Percentiles rank a stretch among this genome's conserved stretches.
These are phyloP conservation scores for Nakataea oryzae DNA, from an alignment of 2,329 filamentous ascomycete species.

Conservation along the genomic window DNA sequence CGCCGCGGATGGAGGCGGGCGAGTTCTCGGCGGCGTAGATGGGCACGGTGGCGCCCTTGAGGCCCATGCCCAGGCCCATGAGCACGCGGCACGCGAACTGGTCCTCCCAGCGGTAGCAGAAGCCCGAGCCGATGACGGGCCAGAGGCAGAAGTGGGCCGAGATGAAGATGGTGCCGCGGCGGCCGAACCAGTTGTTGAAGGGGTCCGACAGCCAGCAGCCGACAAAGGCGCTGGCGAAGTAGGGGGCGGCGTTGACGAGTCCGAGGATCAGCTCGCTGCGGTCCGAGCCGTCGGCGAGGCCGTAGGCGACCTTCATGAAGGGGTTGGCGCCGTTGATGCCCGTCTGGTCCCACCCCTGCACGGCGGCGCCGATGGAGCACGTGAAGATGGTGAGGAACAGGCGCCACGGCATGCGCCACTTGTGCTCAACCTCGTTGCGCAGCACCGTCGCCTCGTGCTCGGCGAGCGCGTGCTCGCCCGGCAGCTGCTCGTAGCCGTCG, in stretches of 20 bases:
- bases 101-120: constrained; percentile 61
- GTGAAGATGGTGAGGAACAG: constrained; percentile 58
- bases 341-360: constrained; percentile 60
- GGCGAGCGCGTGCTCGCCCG: constrained; percentile 43
- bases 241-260: constrained; percentile 49
- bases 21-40: constrained; percentile 69
- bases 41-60: constrained; percentile 62
- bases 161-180: constrained; percentile 57
- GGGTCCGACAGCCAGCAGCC: constrained; percentile 58
- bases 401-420: constrained; percentile 52
- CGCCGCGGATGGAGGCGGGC: constrained; percentile 59
- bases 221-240: constrained; percentile 35
- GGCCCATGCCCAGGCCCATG: constrained; percentile 68
- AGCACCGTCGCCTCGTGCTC: constrained; percentile 50
- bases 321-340: constrained; percentile 54
- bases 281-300: constrained; percentile 26
- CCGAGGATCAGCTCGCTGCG: constrained; percentile 43
- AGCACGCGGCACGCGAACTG: constrained; percentile 62
- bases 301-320: constrained; percentile 45
- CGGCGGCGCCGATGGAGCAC: constrained; percentile 60
- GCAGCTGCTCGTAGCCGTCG: constrained; percentile 47
- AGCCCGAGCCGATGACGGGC: constrained; percentile 59
- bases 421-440: constrained; percentile 52
- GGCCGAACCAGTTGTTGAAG: constrained; percentile 32
- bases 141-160: constrained; percentile 64